Conservation (phyloP, 305 asterid species). For the Fraxinus latifolia region DNA sequence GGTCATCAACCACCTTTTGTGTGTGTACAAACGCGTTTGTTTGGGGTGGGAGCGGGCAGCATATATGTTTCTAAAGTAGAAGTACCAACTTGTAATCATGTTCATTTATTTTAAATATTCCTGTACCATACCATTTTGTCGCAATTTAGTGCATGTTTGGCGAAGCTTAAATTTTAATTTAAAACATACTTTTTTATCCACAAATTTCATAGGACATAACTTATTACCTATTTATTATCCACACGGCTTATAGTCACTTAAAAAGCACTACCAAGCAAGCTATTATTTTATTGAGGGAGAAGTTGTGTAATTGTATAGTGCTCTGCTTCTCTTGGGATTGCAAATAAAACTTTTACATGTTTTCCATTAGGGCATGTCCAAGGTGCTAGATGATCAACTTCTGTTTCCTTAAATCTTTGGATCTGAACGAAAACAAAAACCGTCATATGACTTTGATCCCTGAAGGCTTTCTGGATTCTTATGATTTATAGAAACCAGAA, state of each 20-base stretch:
- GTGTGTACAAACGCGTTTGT: background rate
- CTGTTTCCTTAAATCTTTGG: background rate
- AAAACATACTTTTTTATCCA: background rate
- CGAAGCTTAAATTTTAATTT: background rate
- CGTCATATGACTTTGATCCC: background rate
- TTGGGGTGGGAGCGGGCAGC: background rate
- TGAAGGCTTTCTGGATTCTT: background rate
- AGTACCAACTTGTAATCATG: background rate
- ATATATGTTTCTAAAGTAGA: background rate
- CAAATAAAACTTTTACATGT: background rate
- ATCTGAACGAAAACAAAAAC: background rate
- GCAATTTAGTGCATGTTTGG: background rate
- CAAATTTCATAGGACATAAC: background rate
- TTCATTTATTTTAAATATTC: background rate
- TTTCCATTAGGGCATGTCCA: background rate
- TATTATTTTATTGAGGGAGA: background rate
- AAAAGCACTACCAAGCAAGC: background rate
- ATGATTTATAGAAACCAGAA: background rate
- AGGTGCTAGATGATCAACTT: background rate
- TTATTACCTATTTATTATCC: background rate
- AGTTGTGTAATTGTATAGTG: background rate
- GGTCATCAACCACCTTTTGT: background rate
- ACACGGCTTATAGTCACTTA: background rate
- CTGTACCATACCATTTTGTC: background rate
- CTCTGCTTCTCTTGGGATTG: background rate